Conservation (phyloP, 306 rosid genomes). For the Cercis canadensis region DNA sequence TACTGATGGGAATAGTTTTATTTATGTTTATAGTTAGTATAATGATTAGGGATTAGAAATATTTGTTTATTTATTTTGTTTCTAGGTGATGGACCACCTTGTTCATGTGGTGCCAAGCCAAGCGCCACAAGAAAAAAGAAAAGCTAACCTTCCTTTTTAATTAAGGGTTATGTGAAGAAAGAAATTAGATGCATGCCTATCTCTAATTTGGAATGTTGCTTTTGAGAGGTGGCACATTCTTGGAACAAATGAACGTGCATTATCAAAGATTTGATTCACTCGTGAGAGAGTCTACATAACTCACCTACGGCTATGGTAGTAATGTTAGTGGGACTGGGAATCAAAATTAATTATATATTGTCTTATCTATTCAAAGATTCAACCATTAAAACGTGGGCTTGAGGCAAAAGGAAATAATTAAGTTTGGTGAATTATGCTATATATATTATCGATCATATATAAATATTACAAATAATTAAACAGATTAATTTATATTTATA, state of each 20-base stretch:
- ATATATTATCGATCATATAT: too few relatives aligned
- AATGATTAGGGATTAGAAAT: slow-evolving; percentile 29
- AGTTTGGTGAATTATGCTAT: too few relatives aligned
- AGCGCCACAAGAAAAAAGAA: slow-evolving; percentile 41
- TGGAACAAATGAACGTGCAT: slow-evolving; percentile 36
- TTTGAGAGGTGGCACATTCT: slow-evolving; percentile 46
- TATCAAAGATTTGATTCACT: too few relatives aligned
- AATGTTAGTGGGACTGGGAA: not conserved
- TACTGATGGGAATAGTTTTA: too few relatives aligned
- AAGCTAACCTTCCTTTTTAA: slow-evolving; percentile 33
- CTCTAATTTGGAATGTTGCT: slow-evolving; percentile 63
- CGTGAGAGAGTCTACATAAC: slow-evolving; percentile 36
- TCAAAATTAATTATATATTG: too few relatives aligned
- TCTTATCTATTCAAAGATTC: too few relatives aligned
- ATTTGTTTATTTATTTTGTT: slow-evolving; percentile 4
- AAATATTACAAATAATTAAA: too few relatives aligned
- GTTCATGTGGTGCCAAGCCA: slow-evolving; percentile 63
- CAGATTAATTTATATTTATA: too few relatives aligned
- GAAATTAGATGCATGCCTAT: slow-evolving; percentile 45
- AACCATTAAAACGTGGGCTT: too few relatives aligned
- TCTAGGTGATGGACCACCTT: slow-evolving; percentile 54
- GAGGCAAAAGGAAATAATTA: too few relatives aligned
- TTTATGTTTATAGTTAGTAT: slow-evolving; percentile 36
- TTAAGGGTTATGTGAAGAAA: slow-evolving; percentile 34
- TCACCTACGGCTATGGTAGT: too few relatives aligned